Base-by-base conservation (phyloP, 805 yeast genomes). In the Yamadazyma akitaensis region DNA sequence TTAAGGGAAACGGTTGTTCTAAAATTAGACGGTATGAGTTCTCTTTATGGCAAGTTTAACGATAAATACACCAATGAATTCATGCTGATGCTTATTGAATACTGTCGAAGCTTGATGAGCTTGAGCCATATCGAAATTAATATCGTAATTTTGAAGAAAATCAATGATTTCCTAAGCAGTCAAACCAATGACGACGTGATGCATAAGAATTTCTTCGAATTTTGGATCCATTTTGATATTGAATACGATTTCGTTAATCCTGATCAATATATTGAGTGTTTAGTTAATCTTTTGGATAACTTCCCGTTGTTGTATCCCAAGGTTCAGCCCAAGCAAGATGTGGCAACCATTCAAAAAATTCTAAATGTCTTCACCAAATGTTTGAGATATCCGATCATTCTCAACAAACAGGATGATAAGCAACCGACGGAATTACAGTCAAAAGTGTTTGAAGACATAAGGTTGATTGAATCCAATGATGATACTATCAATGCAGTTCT, bases 331-430 rank as follows among this genome's bases (percentile, higher is more conserved):
- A 62, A 55, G 24, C 59, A 64, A 37, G 66, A 67, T 17, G 56
- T 53, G 24, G 64, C 46, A 18, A 72, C 60, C 63, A 68, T 81
- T n/a, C 77, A 71, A 37, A 67, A 62, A 18, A 69, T 85, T n/a
- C 62, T 88, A 32, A 67, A 67, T n/a, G 65, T 82, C 5, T 74
- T 92, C 57, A 80, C 79, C 55, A 72, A 81, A 13, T 80, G 89
- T 47, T 79, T 86, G 0, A 68, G 87, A 35, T 89, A 85, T 61
- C 96, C 95, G 1, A 73, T 85, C 11, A 68, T 88, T 32, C 85
- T 89, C 8, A 72, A 71, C 51, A 70, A 70, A 30, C 60, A 67
- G 3, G 96, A 89, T 59, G 67, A 71, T 35, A 57, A 21, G 17
- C 61, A 63, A 16, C 77, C 76, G 19, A 79, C 97, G 0, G 71